Evolutionary conservation across 208 protist species (phyloP).

Genomic region (Trypanosoma vivax): DNA sequence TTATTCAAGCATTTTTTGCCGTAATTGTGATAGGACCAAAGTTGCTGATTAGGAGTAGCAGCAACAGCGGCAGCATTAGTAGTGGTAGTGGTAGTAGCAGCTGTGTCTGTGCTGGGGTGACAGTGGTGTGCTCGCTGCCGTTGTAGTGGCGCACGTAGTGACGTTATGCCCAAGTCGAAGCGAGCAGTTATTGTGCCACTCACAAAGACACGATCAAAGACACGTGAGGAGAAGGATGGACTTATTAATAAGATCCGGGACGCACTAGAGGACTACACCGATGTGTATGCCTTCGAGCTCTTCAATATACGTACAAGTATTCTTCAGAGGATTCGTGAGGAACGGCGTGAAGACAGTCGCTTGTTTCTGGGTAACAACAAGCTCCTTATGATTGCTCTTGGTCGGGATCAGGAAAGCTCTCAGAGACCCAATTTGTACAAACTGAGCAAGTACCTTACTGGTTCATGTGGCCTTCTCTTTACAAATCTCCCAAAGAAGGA

Average conservation of each 20-base stretch:
- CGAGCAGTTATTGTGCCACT: slow-evolving; percentile 77
- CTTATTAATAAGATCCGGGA: slow-evolving; percentile 88
- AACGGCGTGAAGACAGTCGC: slow-evolving; percentile 72
- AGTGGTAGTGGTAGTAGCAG: not conserved
- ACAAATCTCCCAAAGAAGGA: slow-evolving; percentile 86
- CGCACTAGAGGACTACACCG: slow-evolving; percentile 75
- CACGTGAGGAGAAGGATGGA: slow-evolving; percentile 82
- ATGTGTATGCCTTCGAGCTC: slow-evolving; percentile 81
- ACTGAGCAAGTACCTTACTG: slow-evolving; percentile 74
- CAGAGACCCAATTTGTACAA: slow-evolving; percentile 84
- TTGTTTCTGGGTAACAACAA: slow-evolving; percentile 95
- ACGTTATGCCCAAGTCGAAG: slow-evolving; percentile 82
- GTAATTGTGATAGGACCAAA: not conserved
- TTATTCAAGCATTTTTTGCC: too few relatives aligned
- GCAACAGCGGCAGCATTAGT: not conserved
- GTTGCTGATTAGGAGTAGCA: not conserved
- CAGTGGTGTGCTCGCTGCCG: not conserved
- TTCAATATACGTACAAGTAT: slow-evolving; percentile 87
- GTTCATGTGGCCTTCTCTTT: slow-evolving; percentile 89
- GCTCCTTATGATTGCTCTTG: slow-evolving; percentile 90
- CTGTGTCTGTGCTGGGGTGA: not conserved
- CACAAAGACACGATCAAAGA: slow-evolving; percentile 88
- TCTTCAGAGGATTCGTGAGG: slow-evolving; percentile 87
- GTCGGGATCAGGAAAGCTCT: slow-evolving; percentile 72
- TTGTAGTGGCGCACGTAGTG: not conserved